phyloP scores from a whole-genome alignment of 2,329 filamentous ascomycete genomes.

The Knoxdaviesia proteae region DNA sequence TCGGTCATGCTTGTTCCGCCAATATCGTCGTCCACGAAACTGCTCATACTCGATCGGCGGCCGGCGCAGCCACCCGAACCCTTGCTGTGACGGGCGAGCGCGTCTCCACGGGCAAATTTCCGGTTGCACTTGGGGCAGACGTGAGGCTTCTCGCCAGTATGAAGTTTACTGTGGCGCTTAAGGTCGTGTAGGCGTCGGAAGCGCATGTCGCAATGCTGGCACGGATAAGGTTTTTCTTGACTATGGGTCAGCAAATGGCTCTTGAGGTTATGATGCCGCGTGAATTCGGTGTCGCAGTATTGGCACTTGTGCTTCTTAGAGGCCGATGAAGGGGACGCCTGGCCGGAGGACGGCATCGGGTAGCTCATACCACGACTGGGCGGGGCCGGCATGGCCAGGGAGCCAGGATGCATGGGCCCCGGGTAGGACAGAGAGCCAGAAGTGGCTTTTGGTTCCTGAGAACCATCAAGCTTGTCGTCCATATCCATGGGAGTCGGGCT shows the following conservation, averaged over 20 bases:
- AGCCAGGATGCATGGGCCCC: slow-evolving; percentile 20
- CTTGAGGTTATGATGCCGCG: slow-evolving; percentile 90
- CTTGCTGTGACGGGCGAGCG: slow-evolving; percentile 83
- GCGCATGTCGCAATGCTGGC: slow-evolving; percentile 76
- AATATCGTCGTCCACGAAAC: slow-evolving; percentile 59
- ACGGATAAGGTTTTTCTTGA: slow-evolving; percentile 94
- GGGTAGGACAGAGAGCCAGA: slow-evolving; percentile 33
- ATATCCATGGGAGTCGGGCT: slow-evolving; percentile 35
- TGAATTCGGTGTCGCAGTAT: slow-evolving; percentile 92
- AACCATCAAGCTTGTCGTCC: slow-evolving; percentile 21
- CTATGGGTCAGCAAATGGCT: slow-evolving; percentile 93
- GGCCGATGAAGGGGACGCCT: slow-evolving; percentile 35
- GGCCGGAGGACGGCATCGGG: slow-evolving; percentile 26
- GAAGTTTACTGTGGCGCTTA: slow-evolving; percentile 88
- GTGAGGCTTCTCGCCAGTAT: slow-evolving; percentile 89
- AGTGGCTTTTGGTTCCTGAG: slow-evolving; percentile 29
- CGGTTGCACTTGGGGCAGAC: slow-evolving; percentile 87
- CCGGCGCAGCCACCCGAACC: slow-evolving; percentile 90
- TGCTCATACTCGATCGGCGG: slow-evolving; percentile 65
- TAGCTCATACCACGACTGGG: slow-evolving; percentile 33
- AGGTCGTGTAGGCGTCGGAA: slow-evolving; percentile 87
- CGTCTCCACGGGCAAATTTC: slow-evolving; percentile 88
- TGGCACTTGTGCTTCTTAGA: slow-evolving; percentile 88
- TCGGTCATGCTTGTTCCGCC: slow-evolving; percentile 28
- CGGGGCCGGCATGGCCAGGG: slow-evolving; percentile 20